Base-by-base conservation (phyloP, 2,329 filamentous ascomycete species). In the Monilinia fructigena region DNA sequence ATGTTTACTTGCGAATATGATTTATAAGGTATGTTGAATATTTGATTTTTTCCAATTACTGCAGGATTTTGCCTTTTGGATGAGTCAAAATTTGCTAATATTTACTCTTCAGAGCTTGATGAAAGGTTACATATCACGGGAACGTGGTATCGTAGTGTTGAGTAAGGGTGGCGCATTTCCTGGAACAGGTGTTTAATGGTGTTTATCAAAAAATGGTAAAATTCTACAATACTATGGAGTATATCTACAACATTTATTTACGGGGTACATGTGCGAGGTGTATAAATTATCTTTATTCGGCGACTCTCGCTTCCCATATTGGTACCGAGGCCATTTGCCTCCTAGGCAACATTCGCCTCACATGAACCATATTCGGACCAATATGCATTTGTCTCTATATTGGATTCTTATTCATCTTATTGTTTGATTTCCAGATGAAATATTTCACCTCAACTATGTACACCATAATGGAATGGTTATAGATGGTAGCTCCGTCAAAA, bases 51-150 rank as follows among this genome's bases (percentile, higher is more conserved):
- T 48, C 5, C 35, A 40, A 16, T 28, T 42, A n/a, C 38, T 40
- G 7, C 2, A 3, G 42, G 18, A 55, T 52, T 52, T 67, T 60
- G 35, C 52, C 45, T 26, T 45, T 20, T 45, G 11, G 10, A 18
- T 14, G 38, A 58, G n/a, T 48, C 45, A 62, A 52, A 38, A 31
- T 1, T 48, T n/a, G 50, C 55, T 66, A 55, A 66, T 8, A 23
- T 10, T 66, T 20, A 54, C 23, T 40, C 23, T 52, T 16, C 60
- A 77, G 75, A 76, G 73, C 66, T 70, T 77, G 60, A 97, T 99
- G 91, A 99, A 98, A 79, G 95, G 96, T 52, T 99, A 99, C 79
- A 99, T 99, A 72, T 89, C 94, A 42, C 89, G 94, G 65, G 93
- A 97, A 72, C 87, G 91, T 72, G 90, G 90, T 45, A 93, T 93